Evolutionary conservation across 495 filamentous ascomycete species (phyloP).

Genomic region (Penicillium herquei): DNA sequence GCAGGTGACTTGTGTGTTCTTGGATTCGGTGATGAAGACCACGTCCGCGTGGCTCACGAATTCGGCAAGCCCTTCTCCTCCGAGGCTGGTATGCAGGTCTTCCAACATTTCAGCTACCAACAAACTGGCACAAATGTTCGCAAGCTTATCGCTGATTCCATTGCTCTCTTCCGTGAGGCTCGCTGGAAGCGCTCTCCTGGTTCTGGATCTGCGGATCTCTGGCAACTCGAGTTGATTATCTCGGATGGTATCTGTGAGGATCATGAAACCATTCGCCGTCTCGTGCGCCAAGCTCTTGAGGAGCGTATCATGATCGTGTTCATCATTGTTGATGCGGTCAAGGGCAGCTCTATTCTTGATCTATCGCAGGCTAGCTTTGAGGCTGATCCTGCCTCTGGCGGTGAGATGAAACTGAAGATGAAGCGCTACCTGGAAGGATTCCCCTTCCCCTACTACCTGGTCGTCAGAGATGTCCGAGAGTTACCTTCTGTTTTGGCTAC

Average conservation of each 20-base stretch:
- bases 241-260: constrained; percentile 91
- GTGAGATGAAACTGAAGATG: constrained; percentile 71
- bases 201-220: constrained; percentile 72
- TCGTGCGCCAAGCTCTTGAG: constrained; percentile 84
- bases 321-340: constrained; percentile 84
- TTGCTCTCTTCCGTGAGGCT: constrained; percentile 78
- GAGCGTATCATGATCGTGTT: constrained; percentile 98
- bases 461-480: constrained; percentile 88
- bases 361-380: constrained; percentile 78
- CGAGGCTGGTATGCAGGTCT: constrained; percentile 76
- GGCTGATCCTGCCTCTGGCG: constrained; percentile 47
- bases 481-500: constrained; percentile 84
- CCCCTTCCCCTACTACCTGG: constrained; percentile 92
- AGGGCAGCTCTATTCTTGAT: constrained; percentile 69
- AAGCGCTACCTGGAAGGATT: constrained; percentile 91
- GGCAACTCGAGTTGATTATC: constrained; percentile 92
- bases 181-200: constrained; percentile 54
- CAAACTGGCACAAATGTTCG: constrained; percentile 82
- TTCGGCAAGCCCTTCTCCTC: constrained; percentile 80
- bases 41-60: constrained; percentile 83
- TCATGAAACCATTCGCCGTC: constrained; percentile 75
- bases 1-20: constrained; percentile 86
- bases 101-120: constrained; percentile 82
- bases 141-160: constrained; percentile 70
- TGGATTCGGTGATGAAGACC: constrained; percentile 72